These are phyloP conservation scores for Aspergillus eucalypticola DNA, from an alignment of 2,329 filamentous ascomycete genomes.

Conservation along the genomic window DNA sequence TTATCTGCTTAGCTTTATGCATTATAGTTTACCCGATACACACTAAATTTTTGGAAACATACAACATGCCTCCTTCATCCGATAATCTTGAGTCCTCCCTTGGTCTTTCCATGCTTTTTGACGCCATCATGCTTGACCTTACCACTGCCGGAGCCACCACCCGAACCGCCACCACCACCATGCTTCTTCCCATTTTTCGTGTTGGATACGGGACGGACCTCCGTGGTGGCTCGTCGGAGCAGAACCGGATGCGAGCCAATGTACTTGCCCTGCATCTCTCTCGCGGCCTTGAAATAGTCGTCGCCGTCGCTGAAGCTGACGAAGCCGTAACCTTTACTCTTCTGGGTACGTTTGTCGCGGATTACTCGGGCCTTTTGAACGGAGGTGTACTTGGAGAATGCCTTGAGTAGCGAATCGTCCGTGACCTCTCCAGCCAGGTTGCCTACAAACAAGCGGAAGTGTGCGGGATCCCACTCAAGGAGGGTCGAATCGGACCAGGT, in stretches of 20 bases:
- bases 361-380: conserved; percentile 92
- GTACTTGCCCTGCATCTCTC: conserved; percentile 99
- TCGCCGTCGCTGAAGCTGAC: conserved; percentile 94
- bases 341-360: conserved; percentile 91
- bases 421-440: conserved; percentile 97
- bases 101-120: conserved; percentile 49
- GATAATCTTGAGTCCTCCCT: conserved; percentile 47
- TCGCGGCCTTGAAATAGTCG: conserved; percentile 92
- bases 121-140: conserved; percentile 48
- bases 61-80: conserved; percentile 32
- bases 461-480: conserved; percentile 92
- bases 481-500: conserved; percentile 87
- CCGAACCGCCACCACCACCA: conserved; percentile 30
- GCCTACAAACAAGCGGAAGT: conserved; percentile 92
- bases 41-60: background rate
- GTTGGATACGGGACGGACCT: conserved; percentile 77
- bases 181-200: conserved; percentile 63
- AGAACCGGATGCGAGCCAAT: conserved; percentile 94
- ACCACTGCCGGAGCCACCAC: conserved; percentile 33
- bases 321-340: conserved; percentile 95
- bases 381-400: conserved; percentile 83
- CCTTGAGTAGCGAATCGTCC: conserved; percentile 91
- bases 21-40: no score
- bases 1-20: no score
- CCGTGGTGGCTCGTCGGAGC: conserved; percentile 84